phyloP scores from a whole-genome alignment of 805 yeast species.

The Yarrowia sp. region DNA sequence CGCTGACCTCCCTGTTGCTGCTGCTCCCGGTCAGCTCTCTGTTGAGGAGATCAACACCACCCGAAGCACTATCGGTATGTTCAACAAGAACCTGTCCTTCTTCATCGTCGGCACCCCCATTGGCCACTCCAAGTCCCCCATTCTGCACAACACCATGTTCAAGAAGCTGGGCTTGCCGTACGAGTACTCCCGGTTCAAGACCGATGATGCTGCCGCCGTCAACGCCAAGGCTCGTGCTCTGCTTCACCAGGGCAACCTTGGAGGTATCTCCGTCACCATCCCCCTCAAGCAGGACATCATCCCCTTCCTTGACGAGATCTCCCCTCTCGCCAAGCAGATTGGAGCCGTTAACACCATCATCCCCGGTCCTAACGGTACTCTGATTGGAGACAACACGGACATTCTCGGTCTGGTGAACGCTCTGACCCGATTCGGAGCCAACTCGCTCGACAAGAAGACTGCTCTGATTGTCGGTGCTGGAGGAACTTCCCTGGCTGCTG shows the following conservation, averaged over 20 bases:
- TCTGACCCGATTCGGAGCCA: conserved; percentile 59
- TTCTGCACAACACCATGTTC: conserved; percentile 79
- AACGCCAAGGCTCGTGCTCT: conserved; percentile 50
- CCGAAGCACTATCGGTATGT: conserved; percentile 60
- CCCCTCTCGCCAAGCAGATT: conserved; percentile 74
- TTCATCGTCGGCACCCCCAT: conserved; percentile 81
- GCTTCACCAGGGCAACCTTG: conserved; percentile 48
- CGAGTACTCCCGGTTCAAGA: conserved; percentile 62
- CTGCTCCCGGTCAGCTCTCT: conserved; percentile 79
- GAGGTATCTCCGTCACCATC: conserved; percentile 95
- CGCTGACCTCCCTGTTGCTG: conserved; percentile 57
- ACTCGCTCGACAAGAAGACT: conserved; percentile 36
- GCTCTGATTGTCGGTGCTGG: conserved; percentile 96
- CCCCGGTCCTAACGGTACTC: conserved; percentile 45
- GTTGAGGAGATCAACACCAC: conserved; percentile 61
- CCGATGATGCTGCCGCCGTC: conserved; percentile 60
- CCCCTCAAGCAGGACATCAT: conserved; percentile 85
- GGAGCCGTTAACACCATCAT: conserved; percentile 93
- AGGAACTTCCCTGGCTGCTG: conserved; percentile 95
- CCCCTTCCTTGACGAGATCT: conserved; percentile 59
- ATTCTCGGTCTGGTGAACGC: conserved; percentile 85
- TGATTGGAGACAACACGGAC: conserved; percentile 89
- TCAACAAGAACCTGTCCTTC: conserved; percentile 51
- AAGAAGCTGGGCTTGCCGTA: conserved; percentile 75
- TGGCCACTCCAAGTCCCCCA: conserved; percentile 84